Percentiles rank a stretch among this genome's conserved stretches.
These are phyloP conservation scores for Aspergillus melleus DNA, from an alignment of 2,329 filamentous ascomycete genomes.

Conservation along the genomic window DNA sequence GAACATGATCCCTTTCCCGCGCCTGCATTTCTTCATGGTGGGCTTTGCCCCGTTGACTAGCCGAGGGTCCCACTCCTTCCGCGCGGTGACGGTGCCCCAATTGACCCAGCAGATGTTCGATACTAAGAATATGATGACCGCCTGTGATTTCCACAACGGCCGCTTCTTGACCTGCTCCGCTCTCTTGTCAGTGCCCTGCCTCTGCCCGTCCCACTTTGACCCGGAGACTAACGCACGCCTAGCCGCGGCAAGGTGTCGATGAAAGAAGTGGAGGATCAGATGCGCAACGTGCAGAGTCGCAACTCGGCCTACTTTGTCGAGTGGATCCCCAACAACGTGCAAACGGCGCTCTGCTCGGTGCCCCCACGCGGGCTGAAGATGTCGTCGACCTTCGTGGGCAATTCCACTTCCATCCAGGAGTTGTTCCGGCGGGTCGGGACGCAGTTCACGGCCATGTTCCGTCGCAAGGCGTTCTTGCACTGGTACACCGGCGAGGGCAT, in stretches of 20 bases:
- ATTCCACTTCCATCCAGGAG: conserved; percentile 99
- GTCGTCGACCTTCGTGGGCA: conserved; percentile 98
- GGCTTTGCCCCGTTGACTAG: conserved; percentile 98
- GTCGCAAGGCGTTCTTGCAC: conserved; percentile 99
- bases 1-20: conserved; percentile 99
- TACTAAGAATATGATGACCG: conserved; percentile 99
- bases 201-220: not conserved
- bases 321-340: conserved; percentile 99
- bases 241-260: conserved; percentile 98
- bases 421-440: conserved; percentile 99
- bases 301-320: conserved; percentile 99
- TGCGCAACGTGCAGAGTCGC: conserved; percentile 99
- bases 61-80: conserved; percentile 89
- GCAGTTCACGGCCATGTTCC: conserved; percentile 99
- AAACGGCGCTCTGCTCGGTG: conserved; percentile 98
- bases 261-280: conserved; percentile 99
- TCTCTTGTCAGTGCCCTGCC: conserved; percentile 85
- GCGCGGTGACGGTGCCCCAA: conserved; percentile 94
- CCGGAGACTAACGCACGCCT: not conserved
- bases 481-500: conserved; percentile 99
- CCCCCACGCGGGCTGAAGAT: conserved; percentile 96
- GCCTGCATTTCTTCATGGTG: conserved; percentile 99
- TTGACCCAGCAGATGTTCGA: conserved; percentile 99
- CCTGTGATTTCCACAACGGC: conserved; percentile 98
- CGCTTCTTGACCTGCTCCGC: conserved; percentile 99